phyloP scores from a whole-genome alignment of 495 filamentous ascomycete genomes.

The Talaromyces nanjingensis region DNA sequence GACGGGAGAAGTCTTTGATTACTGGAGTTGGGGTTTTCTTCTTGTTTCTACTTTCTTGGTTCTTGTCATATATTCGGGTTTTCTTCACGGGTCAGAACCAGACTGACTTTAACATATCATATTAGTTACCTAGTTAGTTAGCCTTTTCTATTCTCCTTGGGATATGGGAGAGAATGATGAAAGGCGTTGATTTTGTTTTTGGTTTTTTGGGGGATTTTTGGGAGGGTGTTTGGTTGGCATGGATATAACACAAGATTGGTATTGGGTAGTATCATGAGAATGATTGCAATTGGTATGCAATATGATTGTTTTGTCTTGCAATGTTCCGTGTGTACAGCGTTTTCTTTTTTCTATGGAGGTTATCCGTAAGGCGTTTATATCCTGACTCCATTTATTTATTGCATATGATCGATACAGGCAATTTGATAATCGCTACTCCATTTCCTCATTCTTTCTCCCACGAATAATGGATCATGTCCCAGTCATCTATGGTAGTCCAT shows the following conservation, averaged over 20 bases:
- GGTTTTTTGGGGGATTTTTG: not conserved
- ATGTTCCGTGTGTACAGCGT: not conserved
- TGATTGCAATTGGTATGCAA: not conserved
- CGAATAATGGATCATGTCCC: conserved; percentile 33
- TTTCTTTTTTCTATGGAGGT: not conserved
- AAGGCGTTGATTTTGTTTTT: not conserved
- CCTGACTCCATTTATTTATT: not conserved
- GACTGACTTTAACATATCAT: conserved; percentile 1
- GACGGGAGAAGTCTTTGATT: not conserved
- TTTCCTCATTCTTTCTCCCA: not conserved
- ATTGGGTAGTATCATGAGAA: not conserved
- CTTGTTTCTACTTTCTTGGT: conserved; percentile 4
- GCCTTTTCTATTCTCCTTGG: not conserved
- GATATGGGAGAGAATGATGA: not conserved
- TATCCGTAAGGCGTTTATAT: not conserved
- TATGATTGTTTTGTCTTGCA: not conserved
- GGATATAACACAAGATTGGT: not conserved
- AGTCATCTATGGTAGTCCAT: conserved; percentile 45
- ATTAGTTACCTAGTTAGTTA: not conserved
- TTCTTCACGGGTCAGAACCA: not conserved
- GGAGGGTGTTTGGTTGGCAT: not conserved
- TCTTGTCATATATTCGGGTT: conserved; percentile 9
- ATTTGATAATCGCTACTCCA: not conserved
- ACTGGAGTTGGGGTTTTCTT: not conserved
- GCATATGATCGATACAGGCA: not conserved